A percentile compares a stretch with the other conserved stretches of the same genome.
These are phyloP conservation scores for Taphrina pruni DNA, from an alignment of 1,139 yeast genomes.

Conservation along the genomic window DNA sequence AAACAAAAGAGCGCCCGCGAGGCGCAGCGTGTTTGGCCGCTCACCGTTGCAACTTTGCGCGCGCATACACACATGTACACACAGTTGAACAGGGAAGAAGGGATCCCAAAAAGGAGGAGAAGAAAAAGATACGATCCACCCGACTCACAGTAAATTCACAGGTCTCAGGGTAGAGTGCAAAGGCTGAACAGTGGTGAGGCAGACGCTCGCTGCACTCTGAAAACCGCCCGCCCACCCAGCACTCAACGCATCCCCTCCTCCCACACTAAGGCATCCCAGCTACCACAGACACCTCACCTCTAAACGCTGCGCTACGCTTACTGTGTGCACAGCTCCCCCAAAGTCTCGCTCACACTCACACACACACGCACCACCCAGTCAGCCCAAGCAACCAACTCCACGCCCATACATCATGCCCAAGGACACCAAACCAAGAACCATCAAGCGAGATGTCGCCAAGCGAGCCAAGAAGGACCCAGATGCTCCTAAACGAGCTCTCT, in stretches of 20 bases:
- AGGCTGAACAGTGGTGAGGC: constrained; percentile 20
- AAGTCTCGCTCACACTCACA: background rate
- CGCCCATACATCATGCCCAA: constrained; percentile 32
- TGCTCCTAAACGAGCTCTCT: constrained; percentile 97
- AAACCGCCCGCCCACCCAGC: constrained; percentile 31
- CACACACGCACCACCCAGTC: background rate
- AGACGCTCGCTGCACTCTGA: constrained; percentile 18
- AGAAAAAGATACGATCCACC: constrained; percentile 5
- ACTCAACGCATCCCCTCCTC: constrained; percentile 26
- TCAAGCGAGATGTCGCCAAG: constrained; percentile 22
- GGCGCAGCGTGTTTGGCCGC: constrained; percentile 1
- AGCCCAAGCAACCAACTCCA: constrained; percentile 10
- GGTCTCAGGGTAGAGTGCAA: constrained; percentile 24
- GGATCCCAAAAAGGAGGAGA: background rate
- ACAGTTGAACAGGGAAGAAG: too few relatives aligned
- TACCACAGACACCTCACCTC: background rate
- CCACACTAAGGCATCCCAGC: constrained; percentile 15
- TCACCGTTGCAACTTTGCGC: too few relatives aligned
- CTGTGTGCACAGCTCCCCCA: constrained; percentile 10
- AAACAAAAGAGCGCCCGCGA: constrained; percentile 6
- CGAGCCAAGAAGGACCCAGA: constrained; percentile 69
- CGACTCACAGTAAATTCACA: constrained; percentile 29
- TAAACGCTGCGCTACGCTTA: constrained; percentile 4
- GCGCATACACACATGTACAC: too few relatives aligned
- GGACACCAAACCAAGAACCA: constrained; percentile 29